phyloP scores from a whole-genome alignment of 345 rosid genomes.

The Pistacia vera region DNA sequence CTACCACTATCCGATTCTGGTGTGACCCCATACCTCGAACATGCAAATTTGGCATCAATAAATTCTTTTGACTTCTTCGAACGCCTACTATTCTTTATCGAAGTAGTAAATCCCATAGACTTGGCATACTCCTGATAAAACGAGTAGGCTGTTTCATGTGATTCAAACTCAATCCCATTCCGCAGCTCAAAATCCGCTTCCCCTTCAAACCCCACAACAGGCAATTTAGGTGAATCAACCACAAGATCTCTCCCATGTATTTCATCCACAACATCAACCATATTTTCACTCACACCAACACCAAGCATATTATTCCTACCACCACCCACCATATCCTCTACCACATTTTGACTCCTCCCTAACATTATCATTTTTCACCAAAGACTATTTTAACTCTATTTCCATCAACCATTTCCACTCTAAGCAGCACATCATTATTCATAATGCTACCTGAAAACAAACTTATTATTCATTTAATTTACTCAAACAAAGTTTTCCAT shows the following conservation, averaged over 20 bases:
- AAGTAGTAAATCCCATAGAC: conserved; percentile 46
- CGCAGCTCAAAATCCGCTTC: conserved; percentile 28
- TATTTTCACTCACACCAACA: conserved; percentile 13
- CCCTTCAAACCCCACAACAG: conserved; percentile 24
- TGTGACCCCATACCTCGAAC: conserved; percentile 40
- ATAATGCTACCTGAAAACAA: conserved; percentile 18
- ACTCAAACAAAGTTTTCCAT: no score
- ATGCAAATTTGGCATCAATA: conserved; percentile 31
- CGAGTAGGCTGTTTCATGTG: conserved; percentile 39
- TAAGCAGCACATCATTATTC: not conserved
- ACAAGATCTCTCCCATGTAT: conserved; percentile 17
- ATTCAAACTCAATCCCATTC: conserved; percentile 39
- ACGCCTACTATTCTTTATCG: conserved; percentile 42
- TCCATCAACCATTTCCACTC: conserved; percentile 11
- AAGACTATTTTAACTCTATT: not conserved
- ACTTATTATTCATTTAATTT: not conserved
- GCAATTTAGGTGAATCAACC: conserved; percentile 19
- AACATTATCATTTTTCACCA: conserved; percentile 16
- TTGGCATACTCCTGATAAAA: conserved; percentile 46
- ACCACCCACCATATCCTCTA: conserved; percentile 24
- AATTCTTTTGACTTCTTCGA: conserved; percentile 43
- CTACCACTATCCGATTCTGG: conserved; percentile 40
- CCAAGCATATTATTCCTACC: conserved; percentile 21
- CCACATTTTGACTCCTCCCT: conserved; percentile 11
- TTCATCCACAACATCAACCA: conserved; percentile 18